Evolutionary conservation across 768 basidiomycete genomes (phyloP).

Genomic region (Agrocybe chaxingu): DNA sequence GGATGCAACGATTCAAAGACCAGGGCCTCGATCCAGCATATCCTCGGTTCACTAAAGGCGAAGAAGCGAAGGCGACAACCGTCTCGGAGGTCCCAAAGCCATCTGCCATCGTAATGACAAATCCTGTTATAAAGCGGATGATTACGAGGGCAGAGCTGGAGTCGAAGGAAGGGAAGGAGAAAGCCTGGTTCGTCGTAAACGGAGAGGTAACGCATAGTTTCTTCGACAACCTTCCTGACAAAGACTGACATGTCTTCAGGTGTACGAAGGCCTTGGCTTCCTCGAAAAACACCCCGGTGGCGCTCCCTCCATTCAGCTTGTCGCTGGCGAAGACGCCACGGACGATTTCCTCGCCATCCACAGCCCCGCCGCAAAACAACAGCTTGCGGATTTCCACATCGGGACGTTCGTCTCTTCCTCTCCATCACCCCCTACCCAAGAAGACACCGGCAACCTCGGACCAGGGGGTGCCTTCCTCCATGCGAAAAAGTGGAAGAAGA

Average conservation of each 20-base stretch:
- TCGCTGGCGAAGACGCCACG: constrained; percentile 57
- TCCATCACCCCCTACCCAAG: constrained; percentile 20
- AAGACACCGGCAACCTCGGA: constrained; percentile 9
- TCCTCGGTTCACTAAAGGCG: constrained; percentile 31
- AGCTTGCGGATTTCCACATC: constrained; percentile 51
- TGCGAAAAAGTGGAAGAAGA: constrained; percentile 45
- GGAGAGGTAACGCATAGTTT: constrained; percentile 33
- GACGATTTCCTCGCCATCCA: constrained; percentile 68
- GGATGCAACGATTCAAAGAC: constrained; percentile 60
- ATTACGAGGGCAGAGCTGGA: constrained; percentile 44
- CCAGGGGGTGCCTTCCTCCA: constrained; percentile 30
- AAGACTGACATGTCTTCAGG: constrained; percentile 15
- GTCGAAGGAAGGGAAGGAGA: constrained; percentile 27
- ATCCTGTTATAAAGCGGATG: constrained; percentile 38
- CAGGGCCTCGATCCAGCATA: constrained; percentile 39
- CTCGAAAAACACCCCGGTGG: constrained; percentile 60
- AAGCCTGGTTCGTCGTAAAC: constrained; percentile 51
- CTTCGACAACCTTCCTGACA: not conserved
- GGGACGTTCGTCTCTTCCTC: constrained; percentile 27
- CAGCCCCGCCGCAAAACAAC: constrained; percentile 43
- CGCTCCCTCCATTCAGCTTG: constrained; percentile 47
- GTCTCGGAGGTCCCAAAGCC: not conserved
- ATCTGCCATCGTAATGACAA: constrained; percentile 37
- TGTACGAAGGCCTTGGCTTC: constrained; percentile 51
- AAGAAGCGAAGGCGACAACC: not conserved